Evolutionary conservation across 345 rosid species (phyloP).

Genomic region (Corchorus olitorius): DNA sequence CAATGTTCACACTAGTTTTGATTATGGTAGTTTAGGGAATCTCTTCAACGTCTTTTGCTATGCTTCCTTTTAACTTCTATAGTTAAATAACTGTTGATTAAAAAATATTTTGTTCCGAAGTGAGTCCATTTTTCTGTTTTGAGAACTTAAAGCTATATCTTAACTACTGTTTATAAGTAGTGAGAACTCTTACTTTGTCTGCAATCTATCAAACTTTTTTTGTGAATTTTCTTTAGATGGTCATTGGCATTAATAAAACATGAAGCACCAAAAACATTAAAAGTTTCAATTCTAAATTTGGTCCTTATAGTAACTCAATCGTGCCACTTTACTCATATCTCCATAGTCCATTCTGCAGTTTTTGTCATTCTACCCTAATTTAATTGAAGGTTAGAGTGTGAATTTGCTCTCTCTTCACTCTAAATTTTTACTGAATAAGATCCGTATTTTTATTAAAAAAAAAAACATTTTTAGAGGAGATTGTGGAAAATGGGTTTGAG

Average conservation of each 20-base stretch:
- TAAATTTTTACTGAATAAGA: too few relatives aligned
- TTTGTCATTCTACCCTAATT: too few relatives aligned
- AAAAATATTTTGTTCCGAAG: background rate
- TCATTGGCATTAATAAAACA: background rate
- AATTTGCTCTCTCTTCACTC: too few relatives aligned
- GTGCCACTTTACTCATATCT: too few relatives aligned
- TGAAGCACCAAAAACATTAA: background rate
- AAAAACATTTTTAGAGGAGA: too few relatives aligned
- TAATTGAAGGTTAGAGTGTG: too few relatives aligned
- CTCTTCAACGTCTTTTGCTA: background rate
- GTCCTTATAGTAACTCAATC: too few relatives aligned
- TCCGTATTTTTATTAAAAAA: too few relatives aligned
- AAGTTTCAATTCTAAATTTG: too few relatives aligned
- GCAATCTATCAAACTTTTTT: background rate
- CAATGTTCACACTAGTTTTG: background rate
- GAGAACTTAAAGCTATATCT: background rate
- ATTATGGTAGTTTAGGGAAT: background rate
- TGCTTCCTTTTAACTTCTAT: background rate
- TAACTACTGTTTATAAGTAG: background rate
- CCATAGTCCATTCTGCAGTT: too few relatives aligned
- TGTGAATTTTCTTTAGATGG: background rate
- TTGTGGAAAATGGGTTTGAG: too few relatives aligned
- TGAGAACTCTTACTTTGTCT: background rate
- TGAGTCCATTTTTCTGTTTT: background rate
- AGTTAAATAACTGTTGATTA: background rate